Evolutionary conservation across 495 filamentous ascomycete genomes (phyloP), one percentile per base, ranked within the genome.

Genomic region (Aspergillus ostianus): DNA sequence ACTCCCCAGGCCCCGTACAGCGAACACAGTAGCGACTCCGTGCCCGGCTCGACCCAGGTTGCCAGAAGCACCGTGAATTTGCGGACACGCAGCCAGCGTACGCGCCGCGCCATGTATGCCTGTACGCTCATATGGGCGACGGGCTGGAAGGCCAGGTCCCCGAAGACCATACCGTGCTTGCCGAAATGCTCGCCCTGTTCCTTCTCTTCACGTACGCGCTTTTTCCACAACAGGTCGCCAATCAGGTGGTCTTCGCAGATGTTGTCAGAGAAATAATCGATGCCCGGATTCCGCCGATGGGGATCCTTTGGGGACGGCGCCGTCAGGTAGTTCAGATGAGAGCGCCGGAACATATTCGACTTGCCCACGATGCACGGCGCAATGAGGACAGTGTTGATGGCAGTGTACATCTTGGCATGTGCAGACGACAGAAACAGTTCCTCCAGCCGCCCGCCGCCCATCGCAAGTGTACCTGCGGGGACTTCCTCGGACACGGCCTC

Each of bases 231-330:
- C 6, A 96, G 79, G 64, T 97, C 93, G 26, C 92, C 93, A 53
- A 99, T 96, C 17, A 97, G 77, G 64, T 99, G 95, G 67, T 99
- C 94, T 69, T 99, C 94, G 77, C 94, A 99, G 73, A 99, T 97
- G 66, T 97, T 94, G 45, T 90, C 83, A 17, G 89, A 93, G 76
- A 99, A 98, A 75, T 87, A 93, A 70, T 96, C 91, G 62, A 98
- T 87, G 0, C 93, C 93, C 0, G 84, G 82, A 68, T 62, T 75
- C 60, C 65, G 81, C 62, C 30, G 72, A 69, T 62, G 57, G 23
- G 67, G 59, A 29, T 70, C 57, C 9, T 53, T 63, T 0, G 70
- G 54, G 13, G 63, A 80, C 9, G 76, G 81, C 51, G 79, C 68
- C n/a, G 93, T 97, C 19, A 95, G 81, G 58, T 82, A 82, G 67